These are phyloP conservation scores for Henningerozyma blattae DNA, from an alignment of 805 yeast species.

Conservation along the genomic window DNA sequence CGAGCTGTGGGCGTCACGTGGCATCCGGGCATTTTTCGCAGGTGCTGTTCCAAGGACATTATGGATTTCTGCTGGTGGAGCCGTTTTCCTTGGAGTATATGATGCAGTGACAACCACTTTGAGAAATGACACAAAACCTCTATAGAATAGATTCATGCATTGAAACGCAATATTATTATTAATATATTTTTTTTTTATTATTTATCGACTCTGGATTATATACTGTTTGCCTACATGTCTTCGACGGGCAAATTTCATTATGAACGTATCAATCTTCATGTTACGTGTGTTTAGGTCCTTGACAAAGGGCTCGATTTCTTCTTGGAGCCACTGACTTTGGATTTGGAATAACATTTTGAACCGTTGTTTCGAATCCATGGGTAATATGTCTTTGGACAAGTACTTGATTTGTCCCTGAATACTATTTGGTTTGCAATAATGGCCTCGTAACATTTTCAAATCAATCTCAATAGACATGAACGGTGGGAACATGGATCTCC, in stretches of 20 bases:
- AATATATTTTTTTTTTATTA: no score
- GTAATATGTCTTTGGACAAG: constrained; percentile 37
- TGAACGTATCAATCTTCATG: constrained; percentile 42
- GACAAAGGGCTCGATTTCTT: constrained; percentile 52
- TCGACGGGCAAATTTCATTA: constrained; percentile 52
- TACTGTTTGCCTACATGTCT: constrained; percentile 36
- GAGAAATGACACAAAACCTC: no score
- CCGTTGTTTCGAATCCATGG: constrained; percentile 36
- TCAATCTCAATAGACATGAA: constrained; percentile 46
- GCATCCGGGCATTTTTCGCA: constrained; percentile 53
- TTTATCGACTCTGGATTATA: no score
- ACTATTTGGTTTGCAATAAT: constrained; percentile 35
- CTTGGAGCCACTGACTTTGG: constrained; percentile 49
- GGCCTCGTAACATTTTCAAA: constrained; percentile 41
- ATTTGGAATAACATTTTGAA: constrained; percentile 39
- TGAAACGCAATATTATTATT: no score
- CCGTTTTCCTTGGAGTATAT: constrained; percentile 89
- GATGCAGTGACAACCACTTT: constrained; percentile 47
- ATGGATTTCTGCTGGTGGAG: constrained; percentile 99
- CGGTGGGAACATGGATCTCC: constrained; percentile 55
- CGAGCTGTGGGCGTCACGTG: constrained; percentile 58
- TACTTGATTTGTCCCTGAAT: constrained; percentile 41
- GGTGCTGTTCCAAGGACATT: constrained; percentile 93
- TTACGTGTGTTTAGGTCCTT: constrained; percentile 44
- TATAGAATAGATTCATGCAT: no score